Evolutionary conservation across 129 eudicot species (phyloP).

Genomic region (Gnaphalium uliginosum): DNA sequence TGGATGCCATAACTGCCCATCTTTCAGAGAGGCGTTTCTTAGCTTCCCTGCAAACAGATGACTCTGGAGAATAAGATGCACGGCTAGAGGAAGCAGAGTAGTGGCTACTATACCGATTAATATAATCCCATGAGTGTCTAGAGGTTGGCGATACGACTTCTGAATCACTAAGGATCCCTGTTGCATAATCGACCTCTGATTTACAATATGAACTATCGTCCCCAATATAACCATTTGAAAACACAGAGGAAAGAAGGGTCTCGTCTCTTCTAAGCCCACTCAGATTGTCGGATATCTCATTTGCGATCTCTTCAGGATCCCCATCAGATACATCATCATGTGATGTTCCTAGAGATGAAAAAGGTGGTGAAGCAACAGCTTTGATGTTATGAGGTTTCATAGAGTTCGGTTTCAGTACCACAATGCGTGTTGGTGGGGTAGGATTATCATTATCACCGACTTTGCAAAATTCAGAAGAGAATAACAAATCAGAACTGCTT

Average conservation of each 20-base stretch:
- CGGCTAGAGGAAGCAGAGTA: slow-evolving; percentile 75
- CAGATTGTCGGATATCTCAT: slow-evolving; percentile 37
- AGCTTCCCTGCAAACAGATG: slow-evolving; percentile 94
- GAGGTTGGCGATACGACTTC: slow-evolving; percentile 82
- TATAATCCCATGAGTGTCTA: slow-evolving; percentile 91
- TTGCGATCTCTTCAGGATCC: slow-evolving; percentile 46
- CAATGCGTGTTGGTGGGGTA: slow-evolving; percentile 74
- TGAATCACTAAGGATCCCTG: slow-evolving; percentile 74
- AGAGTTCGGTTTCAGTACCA: slow-evolving; percentile 79
- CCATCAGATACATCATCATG: slow-evolving; percentile 40
- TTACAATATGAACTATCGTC: slow-evolving; percentile 82
- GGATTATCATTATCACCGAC: slow-evolving; percentile 31
- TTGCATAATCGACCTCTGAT: slow-evolving; percentile 75
- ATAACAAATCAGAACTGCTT: slow-evolving; percentile 41
- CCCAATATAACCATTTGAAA: slow-evolving; percentile 81
- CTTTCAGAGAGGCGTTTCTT: slow-evolving; percentile 98
- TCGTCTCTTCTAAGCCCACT: slow-evolving; percentile 64
- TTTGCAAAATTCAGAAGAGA: slow-evolving; percentile 47
- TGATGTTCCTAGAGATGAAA: slow-evolving; percentile 35
- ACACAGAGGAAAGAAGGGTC: slow-evolving; percentile 61
- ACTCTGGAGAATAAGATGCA: slow-evolving; percentile 84
- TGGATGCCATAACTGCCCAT: slow-evolving; percentile 87
- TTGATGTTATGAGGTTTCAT: slow-evolving; percentile 54
- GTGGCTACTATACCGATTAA: slow-evolving; percentile 62
- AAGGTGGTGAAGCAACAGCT: slow-evolving; percentile 49